Evolutionary conservation across 2,329 filamentous ascomycete species (phyloP).

Genomic region (Fusarium nisikadoi): DNA sequence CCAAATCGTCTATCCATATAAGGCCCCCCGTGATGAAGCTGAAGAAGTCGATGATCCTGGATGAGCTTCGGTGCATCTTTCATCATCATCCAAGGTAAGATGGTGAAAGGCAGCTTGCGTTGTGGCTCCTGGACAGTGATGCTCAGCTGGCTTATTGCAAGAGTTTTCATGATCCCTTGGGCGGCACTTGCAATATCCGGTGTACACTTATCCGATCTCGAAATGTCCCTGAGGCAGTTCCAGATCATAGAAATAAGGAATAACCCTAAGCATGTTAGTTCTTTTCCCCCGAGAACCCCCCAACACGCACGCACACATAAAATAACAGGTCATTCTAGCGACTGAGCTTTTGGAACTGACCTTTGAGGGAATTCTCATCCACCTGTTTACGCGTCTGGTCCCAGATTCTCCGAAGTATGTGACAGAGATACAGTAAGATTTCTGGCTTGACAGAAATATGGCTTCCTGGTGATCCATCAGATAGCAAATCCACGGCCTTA

Average conservation of each 20-base stretch:
- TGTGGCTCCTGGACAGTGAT: neutral
- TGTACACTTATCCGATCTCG: conserved; percentile 26
- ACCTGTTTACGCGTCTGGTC: neutral
- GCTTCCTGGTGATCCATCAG: neutral
- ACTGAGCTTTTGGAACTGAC: neutral
- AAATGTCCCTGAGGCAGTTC: conserved; percentile 37
- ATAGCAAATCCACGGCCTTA: conserved; percentile 53
- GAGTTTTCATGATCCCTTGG: conserved; percentile 3
- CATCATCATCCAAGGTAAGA: neutral
- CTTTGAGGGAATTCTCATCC: neutral
- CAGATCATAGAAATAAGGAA: conserved; percentile 44
- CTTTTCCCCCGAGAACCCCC: neutral
- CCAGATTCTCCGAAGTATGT: conserved; percentile 5
- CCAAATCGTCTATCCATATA: conserved; percentile 82
- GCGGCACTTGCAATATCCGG: conserved; percentile 21
- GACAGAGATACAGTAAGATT: conserved; percentile 4
- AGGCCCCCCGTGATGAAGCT: conserved; percentile 75
- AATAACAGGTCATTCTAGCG: fast-evolving
- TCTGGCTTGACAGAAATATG: conserved; percentile 6
- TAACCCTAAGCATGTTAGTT: conserved; percentile 15
- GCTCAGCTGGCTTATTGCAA: neutral
- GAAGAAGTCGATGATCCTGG: conserved; percentile 59
- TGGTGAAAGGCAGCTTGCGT: neutral
- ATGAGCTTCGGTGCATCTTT: neutral
- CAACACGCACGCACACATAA: too few species aligned